Evolutionary conservation across 1,139 yeast species (phyloP), one percentile per base, ranked within the genome.

Genomic region (Geotrichum histeridarum): DNA sequence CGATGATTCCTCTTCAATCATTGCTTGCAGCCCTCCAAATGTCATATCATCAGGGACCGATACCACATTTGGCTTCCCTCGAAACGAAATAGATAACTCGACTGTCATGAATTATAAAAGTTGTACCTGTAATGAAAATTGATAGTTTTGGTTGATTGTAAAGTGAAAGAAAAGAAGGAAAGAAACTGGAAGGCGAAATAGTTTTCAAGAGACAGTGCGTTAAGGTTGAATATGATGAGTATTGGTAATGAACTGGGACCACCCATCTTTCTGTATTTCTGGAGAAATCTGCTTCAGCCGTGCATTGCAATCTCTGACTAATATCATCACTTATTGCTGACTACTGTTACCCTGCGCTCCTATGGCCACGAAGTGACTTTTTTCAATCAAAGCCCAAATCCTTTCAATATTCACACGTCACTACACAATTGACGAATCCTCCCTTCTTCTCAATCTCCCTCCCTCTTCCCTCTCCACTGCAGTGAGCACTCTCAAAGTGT

Each of bases 1-100:
- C 22, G 59, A 59, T 4, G 70, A 63, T 31, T 61, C 61, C 22
- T 59, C 58, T 44, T 66, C 66, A 5, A 68, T 64, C 53, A 60
- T 52, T 31, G 54, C 57, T 48, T 64, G 63, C 12, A 68, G 61
- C 36, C 57, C 61, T 6, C 52, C 53, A n/a, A 61, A 53, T 17
- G 62, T 35, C 30, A 59, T 56, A 11, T 59, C 60, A 7, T 48
- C 27, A 8, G 54, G 46, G 5, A 56, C 42, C 7, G 50, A 27
- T 9, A 48, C 51, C 14, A 44, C 27, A 12, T 33, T 42, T 1
- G 52, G 41, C 17, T 48, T 33, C 36, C 53, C 53, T 42, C 51
- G 54, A 37, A 54, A 56, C 8, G 51, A 33, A 17, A 56, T 52
- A 4, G 56, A 44, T 11, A 53, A 50, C 12, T 49, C 50, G 15